Percentiles rank a stretch among this genome's conserved stretches.
Evolutionary conservation across 2,329 filamentous ascomycete genomes (phyloP).

Genomic region (Septoria linicola): DNA sequence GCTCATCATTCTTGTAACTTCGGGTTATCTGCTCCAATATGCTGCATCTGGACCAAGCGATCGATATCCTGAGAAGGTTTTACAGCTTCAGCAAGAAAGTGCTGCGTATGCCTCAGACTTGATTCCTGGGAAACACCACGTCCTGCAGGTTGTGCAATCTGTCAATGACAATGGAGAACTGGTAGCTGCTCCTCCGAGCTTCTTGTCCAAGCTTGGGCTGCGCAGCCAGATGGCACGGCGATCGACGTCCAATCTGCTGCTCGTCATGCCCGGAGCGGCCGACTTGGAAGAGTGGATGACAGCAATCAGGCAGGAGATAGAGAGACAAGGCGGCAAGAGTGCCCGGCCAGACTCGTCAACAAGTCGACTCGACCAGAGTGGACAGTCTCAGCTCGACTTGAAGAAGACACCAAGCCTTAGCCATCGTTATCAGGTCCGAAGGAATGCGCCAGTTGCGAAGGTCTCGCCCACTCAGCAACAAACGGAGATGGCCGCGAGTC

Average conservation of each 20-base stretch:
- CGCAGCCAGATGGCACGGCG: conserved; percentile 39
- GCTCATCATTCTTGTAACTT: conserved; percentile 68
- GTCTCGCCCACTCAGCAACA: conserved; percentile 18
- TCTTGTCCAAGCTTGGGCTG: conserved; percentile 65
- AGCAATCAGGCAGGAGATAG: conserved; percentile 67
- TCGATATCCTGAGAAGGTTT: conserved; percentile 69
- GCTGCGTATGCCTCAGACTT: conserved; percentile 78
- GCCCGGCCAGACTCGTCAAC: conserved; percentile 51
- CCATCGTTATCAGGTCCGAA: conserved; percentile 41
- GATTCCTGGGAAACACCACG: conserved; percentile 77
- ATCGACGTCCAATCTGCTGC: conserved; percentile 61
- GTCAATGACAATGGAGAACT: conserved; percentile 58
- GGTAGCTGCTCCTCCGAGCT: conserved; percentile 55
- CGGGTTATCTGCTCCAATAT: conserved; percentile 74
- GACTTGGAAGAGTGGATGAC: conserved; percentile 77
- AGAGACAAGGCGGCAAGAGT: conserved; percentile 66
- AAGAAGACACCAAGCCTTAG: conserved; percentile 31
- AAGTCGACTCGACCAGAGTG: conserved; percentile 9
- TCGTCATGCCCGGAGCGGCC: conserved; percentile 70
- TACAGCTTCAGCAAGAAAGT: conserved; percentile 70
- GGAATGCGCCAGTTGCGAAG: conserved; percentile 22
- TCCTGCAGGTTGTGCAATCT: conserved; percentile 69
- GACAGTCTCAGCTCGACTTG: conserved; percentile 26
- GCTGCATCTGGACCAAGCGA: conserved; percentile 68
- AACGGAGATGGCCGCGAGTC: background rate